These are phyloP conservation scores for Scheffersomyces illinoinensis DNA, from an alignment of 1,139 yeast genomes.

Conservation along the genomic window DNA sequence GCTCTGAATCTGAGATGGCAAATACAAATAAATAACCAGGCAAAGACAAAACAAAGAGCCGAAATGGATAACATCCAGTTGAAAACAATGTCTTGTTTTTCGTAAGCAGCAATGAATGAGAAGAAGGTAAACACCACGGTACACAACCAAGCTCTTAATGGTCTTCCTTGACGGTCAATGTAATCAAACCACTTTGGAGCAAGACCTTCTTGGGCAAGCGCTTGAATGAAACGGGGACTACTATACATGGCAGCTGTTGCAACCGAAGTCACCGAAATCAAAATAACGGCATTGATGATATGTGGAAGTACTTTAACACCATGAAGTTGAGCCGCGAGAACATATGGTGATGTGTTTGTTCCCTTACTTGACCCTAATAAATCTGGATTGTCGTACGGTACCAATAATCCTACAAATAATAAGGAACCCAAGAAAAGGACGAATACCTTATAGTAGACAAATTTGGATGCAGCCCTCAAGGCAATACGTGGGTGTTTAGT, in stretches of 20 bases:
- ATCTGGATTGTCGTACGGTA: slow-evolving; percentile 17
- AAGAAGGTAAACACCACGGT: slow-evolving; percentile 20
- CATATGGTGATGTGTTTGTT: slow-evolving; percentile 25
- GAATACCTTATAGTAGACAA: slow-evolving; percentile 23
- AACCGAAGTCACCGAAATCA: slow-evolving; percentile 27
- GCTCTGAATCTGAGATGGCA: slow-evolving; percentile 27
- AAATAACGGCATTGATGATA: slow-evolving; percentile 26
- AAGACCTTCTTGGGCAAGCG: slow-evolving; percentile 24
- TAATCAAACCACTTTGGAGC: slow-evolving; percentile 26
- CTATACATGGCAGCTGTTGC: slow-evolving; percentile 31
- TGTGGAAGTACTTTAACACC: slow-evolving; percentile 25
- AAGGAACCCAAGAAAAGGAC: slow-evolving; percentile 26
- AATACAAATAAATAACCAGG: slow-evolving; percentile 23
- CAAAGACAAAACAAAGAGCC: slow-evolving; percentile 23
- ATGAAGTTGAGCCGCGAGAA: slow-evolving; percentile 25
- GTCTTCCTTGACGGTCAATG: slow-evolving; percentile 24
- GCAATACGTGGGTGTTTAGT: slow-evolving; percentile 24
- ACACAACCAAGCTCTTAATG: slow-evolving; percentile 22
- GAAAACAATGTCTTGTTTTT: slow-evolving; percentile 23
- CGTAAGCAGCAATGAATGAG: slow-evolving; percentile 24
- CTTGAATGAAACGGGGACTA: slow-evolving; percentile 23
- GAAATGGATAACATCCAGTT: slow-evolving; percentile 28
- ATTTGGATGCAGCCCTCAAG: slow-evolving; percentile 21
- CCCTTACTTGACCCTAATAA: slow-evolving; percentile 21
- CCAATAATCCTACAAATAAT: slow-evolving; percentile 23